Conservation (phyloP, 2,329 filamentous ascomycete species). For the Aspergillus vadensis region DNA sequence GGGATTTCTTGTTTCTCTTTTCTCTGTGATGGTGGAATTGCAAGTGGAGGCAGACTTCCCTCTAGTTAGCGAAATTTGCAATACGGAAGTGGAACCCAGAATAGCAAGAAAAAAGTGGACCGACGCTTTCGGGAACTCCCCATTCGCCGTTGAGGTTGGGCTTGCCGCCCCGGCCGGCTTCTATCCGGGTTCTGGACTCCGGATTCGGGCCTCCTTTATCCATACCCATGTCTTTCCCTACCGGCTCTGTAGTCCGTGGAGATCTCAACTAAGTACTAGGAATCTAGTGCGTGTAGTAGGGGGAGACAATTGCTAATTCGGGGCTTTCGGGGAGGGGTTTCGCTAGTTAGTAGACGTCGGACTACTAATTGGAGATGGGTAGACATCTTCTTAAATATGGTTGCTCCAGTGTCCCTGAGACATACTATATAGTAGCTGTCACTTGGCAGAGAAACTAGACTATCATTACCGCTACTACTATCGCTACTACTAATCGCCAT, state of each 20-base stretch:
- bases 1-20: too few species aligned
- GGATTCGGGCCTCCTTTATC: not conserved
- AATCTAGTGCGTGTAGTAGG: not conserved
- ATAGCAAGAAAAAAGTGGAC: not conserved
- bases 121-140: not conserved
- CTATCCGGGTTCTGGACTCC: slow-evolving; percentile 10
- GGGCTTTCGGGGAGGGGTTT: too few species aligned
- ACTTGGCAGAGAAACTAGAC: too few species aligned
- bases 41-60: not conserved
- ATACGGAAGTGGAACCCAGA: slow-evolving; percentile 6
- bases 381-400: too few species aligned
- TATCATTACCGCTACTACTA: too few species aligned
- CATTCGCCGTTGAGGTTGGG: slow-evolving; percentile 10
- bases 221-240: not conserved
- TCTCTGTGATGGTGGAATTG: not conserved
- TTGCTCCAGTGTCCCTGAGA: too few species aligned
- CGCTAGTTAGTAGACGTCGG: too few species aligned
- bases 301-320: too few species aligned
- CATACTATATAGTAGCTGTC: too few species aligned
- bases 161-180: not conserved
- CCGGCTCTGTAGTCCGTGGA: too few species aligned
- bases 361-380: too few species aligned
- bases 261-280: not conserved
- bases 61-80: slow-evolving; percentile 8
- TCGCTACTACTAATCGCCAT: too few species aligned